phyloP scores from a whole-genome alignment of 805 yeast species.

The Monosporozyma aquatica region DNA sequence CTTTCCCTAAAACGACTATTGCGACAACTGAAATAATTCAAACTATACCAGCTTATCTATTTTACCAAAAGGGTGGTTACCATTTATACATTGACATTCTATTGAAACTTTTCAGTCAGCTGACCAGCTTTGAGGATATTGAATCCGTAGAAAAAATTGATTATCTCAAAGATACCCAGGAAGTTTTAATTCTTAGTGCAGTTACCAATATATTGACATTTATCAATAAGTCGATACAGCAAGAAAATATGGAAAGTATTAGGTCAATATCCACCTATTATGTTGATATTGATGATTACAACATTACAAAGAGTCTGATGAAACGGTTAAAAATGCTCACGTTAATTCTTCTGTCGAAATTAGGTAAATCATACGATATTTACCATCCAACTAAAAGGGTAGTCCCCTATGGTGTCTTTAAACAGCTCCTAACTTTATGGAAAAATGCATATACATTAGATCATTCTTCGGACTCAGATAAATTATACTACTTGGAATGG shows the following conservation, averaged over 20 bases:
- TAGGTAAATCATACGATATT: slow-evolving; percentile 13
- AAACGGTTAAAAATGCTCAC: slow-evolving; percentile 18
- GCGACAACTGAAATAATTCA: slow-evolving; percentile 27
- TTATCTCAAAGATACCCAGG: slow-evolving; percentile 31
- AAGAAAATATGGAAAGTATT: slow-evolving; percentile 28
- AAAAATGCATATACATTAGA: slow-evolving; percentile 35
- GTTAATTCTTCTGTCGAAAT: slow-evolving; percentile 16
- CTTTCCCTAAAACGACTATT: slow-evolving; percentile 26
- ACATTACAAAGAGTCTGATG: slow-evolving; percentile 18
- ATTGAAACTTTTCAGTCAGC: slow-evolving; percentile 16
- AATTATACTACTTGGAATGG: slow-evolving; percentile 23
- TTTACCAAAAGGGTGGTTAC: slow-evolving; percentile 45
- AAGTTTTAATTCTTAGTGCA: slow-evolving; percentile 33
- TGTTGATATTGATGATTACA: slow-evolving; percentile 18
- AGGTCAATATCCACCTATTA: slow-evolving; percentile 18
- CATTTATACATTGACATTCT: slow-evolving; percentile 17
- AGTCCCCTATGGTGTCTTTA: slow-evolving; percentile 36
- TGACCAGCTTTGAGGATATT: slow-evolving; percentile 20
- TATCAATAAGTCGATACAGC: slow-evolving; percentile 38
- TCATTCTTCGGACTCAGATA: slow-evolving; percentile 8
- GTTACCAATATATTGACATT: slow-evolving; percentile 37
- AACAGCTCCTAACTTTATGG: slow-evolving; percentile 38
- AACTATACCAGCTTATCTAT: slow-evolving; percentile 36
- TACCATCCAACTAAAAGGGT: slow-evolving; percentile 22
- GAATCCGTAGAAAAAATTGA: slow-evolving; percentile 31